Percentiles rank a stretch among this genome's conserved stretches.
Evolutionary conservation across 192 early-diverging fungal species (phyloP).

Genomic region (Backusella liffmaniae): DNA sequence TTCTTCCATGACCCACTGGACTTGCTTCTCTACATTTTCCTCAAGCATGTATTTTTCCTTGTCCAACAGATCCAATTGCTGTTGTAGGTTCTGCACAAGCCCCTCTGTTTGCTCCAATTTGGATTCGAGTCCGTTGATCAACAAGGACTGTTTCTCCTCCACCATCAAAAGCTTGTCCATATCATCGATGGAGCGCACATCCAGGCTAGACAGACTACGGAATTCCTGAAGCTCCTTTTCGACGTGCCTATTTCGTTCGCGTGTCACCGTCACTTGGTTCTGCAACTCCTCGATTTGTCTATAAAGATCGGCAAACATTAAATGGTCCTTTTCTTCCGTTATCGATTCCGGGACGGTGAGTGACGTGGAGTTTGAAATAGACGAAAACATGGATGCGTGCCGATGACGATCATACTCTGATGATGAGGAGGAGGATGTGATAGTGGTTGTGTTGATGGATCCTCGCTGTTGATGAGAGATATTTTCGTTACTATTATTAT

Average conservation of each 20-base stretch:
- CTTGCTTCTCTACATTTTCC: neutral
- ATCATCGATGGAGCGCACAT: neutral
- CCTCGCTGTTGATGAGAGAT: neutral
- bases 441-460: neutral
- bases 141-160: neutral
- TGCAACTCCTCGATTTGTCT: constrained; percentile 32
- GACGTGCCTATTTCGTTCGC: constrained; percentile 20
- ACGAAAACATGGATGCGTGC: constrained; percentile 5
- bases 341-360: constrained; percentile 1
- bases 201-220: neutral
- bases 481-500: neutral
- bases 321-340: constrained; percentile 4
- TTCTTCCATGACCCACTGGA: neutral
- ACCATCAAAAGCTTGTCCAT: neutral
- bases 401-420: neutral
- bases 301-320: constrained; percentile 9
- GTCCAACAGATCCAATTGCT: neutral
- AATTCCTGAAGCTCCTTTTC: constrained; percentile 10
- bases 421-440: neutral
- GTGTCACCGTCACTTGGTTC: constrained; percentile 23
- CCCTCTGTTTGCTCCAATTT: neutral
- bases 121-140: neutral
- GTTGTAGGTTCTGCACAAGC: neutral
- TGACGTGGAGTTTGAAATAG: neutral
- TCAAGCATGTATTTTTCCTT: neutral